These are phyloP conservation scores for Symbiodinium pilosum DNA, from an alignment of 73 alveolate species.

Conservation along the genomic window DNA sequence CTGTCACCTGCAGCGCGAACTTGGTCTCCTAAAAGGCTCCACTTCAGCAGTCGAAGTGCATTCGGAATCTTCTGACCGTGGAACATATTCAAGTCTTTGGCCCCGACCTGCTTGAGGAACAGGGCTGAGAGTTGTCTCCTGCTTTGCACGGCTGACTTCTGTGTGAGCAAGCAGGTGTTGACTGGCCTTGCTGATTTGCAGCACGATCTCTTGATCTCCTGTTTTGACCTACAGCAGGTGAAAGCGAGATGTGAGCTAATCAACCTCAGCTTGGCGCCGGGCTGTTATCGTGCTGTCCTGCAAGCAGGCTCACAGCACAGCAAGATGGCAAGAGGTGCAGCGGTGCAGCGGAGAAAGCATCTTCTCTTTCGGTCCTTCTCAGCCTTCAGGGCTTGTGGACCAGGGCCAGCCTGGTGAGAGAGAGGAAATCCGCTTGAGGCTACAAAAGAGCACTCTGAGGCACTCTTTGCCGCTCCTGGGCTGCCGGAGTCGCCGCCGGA, in stretches of 20 bases:
- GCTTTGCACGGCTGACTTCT: not conserved
- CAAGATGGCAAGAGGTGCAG: too few relatives aligned
- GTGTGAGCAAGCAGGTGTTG: too few relatives aligned
- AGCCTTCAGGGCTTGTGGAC: not conserved
- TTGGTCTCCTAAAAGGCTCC: too few relatives aligned
- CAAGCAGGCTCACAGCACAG: too few relatives aligned
- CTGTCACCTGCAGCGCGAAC: too few relatives aligned
- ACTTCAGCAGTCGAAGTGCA: too few relatives aligned
- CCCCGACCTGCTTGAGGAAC: not conserved
- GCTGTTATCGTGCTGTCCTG: not conserved
- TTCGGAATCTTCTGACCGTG: not conserved
- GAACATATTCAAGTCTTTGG: not conserved
- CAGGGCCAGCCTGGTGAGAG: too few relatives aligned
- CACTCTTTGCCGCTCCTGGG: too few relatives aligned
- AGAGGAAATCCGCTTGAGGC: too few relatives aligned
- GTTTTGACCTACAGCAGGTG: constrained; percentile 3
- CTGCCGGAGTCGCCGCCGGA: too few relatives aligned
- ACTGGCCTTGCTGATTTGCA: constrained; percentile 34
- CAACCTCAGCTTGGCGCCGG: not conserved
- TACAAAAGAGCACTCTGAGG: too few relatives aligned
- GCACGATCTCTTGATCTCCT: constrained; percentile 19
- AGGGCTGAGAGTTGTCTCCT: not conserved
- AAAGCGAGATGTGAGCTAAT: not conserved
- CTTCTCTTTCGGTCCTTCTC: constrained; percentile 5
- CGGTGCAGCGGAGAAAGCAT: too few relatives aligned